These are phyloP conservation scores for Spergularia bocconei DNA, from an alignment of 148 eudicot species.

Conservation along the genomic window DNA sequence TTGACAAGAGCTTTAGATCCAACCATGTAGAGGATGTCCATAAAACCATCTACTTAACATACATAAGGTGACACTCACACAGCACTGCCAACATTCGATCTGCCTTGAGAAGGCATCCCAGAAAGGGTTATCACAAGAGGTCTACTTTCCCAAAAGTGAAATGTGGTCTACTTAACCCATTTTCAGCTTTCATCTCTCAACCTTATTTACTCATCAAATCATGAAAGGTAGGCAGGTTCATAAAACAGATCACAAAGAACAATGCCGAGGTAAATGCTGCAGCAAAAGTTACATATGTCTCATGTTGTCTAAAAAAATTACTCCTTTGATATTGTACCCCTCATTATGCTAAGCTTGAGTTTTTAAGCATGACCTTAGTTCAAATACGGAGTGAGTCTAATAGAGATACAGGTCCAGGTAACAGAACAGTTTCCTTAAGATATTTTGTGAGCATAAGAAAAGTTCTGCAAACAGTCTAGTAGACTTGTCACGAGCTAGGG, in stretches of 20 bases:
- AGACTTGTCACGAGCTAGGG: no score
- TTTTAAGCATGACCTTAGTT: neutral
- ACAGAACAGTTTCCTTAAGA: no score
- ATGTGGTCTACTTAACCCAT: neutral
- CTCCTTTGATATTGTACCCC: neutral
- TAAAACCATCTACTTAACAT: neutral
- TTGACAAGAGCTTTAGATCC: neutral
- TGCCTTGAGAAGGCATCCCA: no score
- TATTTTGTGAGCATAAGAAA: no score
- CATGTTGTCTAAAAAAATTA: neutral
- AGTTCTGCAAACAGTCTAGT: no score
- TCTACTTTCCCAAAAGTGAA: neutral
- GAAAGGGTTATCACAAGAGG: neutral
- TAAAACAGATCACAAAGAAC: no score
- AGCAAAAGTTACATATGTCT: neutral
- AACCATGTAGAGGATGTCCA: neutral
- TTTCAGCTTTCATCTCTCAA: neutral
- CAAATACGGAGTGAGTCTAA: neutral
- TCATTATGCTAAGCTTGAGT: neutral
- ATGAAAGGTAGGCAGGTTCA: no score
- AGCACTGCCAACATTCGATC: no score
- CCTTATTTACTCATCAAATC: no score
- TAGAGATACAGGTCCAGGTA: no score
- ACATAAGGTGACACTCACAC: neutral
- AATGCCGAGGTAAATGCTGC: neutral